A percentile compares a stretch with the other conserved stretches of the same genome.
Evolutionary conservation across 140 eudicot species (phyloP).

Genomic region (Flaveria floridana): DNA sequence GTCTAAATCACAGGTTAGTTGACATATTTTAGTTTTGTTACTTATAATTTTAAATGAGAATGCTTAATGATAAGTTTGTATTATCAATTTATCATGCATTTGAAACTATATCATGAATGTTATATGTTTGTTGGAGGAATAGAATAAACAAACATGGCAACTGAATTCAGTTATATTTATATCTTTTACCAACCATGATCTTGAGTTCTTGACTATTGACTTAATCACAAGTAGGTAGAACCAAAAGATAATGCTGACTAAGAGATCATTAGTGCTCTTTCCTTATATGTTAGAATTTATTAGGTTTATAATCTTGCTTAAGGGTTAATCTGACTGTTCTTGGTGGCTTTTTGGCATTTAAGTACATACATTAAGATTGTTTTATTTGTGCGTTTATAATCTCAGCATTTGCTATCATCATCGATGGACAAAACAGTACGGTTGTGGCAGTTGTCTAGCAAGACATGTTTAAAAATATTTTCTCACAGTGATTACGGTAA

Average conservation of each 20-base stretch:
- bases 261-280: neutral
- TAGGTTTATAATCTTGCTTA: constrained; percentile 10
- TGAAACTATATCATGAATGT: neutral
- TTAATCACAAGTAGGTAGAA: constrained; percentile 23
- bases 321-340: neutral
- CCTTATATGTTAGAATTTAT: constrained; percentile 23
- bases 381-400: constrained; percentile 16
- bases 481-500: constrained; percentile 98
- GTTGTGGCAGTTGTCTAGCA: constrained; percentile 82
- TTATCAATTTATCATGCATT: neutral
- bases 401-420: constrained; percentile 93
- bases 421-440: constrained; percentile 99
- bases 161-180: neutral
- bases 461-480: constrained; percentile 83
- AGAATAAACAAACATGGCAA: constrained; percentile 6
- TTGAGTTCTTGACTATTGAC: constrained; percentile 12
- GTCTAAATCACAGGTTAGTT: constrained; percentile 96
- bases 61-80: neutral
- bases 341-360: neutral
- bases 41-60: neutral
- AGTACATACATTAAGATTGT: neutral
- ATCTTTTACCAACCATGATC: neutral
- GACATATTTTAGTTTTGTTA: constrained; percentile 3
- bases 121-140: constrained; percentile 22
- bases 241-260: constrained; percentile 19